phyloP scores from a whole-genome alignment of 2,329 filamentous ascomycete species.

The Sporothrix sp. region DNA sequence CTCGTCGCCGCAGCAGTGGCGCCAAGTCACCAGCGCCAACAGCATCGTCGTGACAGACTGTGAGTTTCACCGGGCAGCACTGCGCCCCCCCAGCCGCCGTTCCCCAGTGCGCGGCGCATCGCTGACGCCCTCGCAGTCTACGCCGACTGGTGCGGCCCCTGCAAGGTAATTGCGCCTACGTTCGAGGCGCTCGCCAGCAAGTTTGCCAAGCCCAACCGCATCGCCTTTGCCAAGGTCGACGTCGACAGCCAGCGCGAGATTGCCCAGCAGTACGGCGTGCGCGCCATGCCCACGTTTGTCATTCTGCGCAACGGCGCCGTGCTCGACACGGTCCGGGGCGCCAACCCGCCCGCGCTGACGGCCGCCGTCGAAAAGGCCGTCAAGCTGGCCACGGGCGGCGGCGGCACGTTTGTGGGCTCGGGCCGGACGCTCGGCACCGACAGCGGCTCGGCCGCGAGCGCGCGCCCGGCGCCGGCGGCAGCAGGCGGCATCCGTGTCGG shows the following conservation, averaged over 20 bases:
- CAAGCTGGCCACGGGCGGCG: constrained; percentile 38
- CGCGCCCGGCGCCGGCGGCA: constrained; percentile 33
- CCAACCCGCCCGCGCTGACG: constrained; percentile 66
- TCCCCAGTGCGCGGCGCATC: constrained; percentile 6
- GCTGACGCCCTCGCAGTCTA: constrained; percentile 54
- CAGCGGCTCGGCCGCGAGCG: constrained; percentile 18
- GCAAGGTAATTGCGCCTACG: constrained; percentile 81
- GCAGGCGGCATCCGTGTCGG: constrained; percentile 18
- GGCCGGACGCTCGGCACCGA: constrained; percentile 48
- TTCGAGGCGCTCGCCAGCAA: constrained; percentile 77
- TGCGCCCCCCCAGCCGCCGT: no score
- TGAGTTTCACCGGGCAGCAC: constrained; percentile 30
- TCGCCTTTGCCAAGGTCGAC: constrained; percentile 89
- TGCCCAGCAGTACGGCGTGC: constrained; percentile 65
- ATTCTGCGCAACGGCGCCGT: constrained; percentile 70
- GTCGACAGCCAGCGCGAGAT: constrained; percentile 75
- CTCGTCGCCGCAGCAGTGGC: constrained; percentile 60
- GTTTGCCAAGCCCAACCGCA: constrained; percentile 67
- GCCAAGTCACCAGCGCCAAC: constrained; percentile 59
- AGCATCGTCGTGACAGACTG: constrained; percentile 84
- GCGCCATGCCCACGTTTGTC: constrained; percentile 90
- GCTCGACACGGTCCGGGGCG: constrained; percentile 69
- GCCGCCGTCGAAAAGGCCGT: constrained; percentile 64
- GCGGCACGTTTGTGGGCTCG: constrained; percentile 41
- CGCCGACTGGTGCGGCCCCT: constrained; percentile 90